Base-by-base conservation (phyloP, 257 asterid species). In the Oldenlandia corymbosa region DNA sequence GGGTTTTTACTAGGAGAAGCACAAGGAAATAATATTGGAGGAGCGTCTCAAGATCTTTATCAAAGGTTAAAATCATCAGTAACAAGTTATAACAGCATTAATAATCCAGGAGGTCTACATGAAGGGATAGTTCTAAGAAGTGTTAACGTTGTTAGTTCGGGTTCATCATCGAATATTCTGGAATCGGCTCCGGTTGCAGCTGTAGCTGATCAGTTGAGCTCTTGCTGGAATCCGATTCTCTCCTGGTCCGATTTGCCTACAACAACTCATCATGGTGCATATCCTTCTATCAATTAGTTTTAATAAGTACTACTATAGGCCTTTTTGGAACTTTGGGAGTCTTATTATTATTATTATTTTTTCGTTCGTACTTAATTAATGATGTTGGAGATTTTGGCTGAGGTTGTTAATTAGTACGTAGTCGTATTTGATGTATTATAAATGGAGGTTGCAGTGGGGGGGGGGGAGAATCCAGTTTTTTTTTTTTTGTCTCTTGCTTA, bases 161-260 rank as follows among this genome's bases (percentile, higher is more conserved):
- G 88, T 7, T 58, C 64, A 18, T 55, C 66, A 5, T 61, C 72
- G 16, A 65, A 76, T 21, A 73, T 86, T 66, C 76, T 86, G 62
- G 97, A 84, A 17, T 84, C 95, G 0, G 84, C 87, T 65, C 88
- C 97, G 0, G 85, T 80, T n/a, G n/a, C n/a, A 24, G 73, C 81
- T 26, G 79, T 68, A 16, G 81, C 53, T 41, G 88, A 84, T 56
- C 61, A 36, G 58, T 43, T 79, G 64, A 87, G 89, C n/a, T n/a
- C n/a, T 37, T 83, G 77, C 72, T 80, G 90, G 89, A 83, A 74
- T 71, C 54, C 80, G 13, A 58, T 58, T 30, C 58, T 76, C 50
- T 55, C 90, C 0, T 87, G 94, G 95, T 70, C 76, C 36, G 91
- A 89, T 71, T 58, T 80, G 52, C 79, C 86, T 20, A 73, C 96